Evolutionary conservation across 2,329 filamentous ascomycete species (phyloP), one percentile per base, ranked within the genome.

Genomic region (Arthroderma sp.): DNA sequence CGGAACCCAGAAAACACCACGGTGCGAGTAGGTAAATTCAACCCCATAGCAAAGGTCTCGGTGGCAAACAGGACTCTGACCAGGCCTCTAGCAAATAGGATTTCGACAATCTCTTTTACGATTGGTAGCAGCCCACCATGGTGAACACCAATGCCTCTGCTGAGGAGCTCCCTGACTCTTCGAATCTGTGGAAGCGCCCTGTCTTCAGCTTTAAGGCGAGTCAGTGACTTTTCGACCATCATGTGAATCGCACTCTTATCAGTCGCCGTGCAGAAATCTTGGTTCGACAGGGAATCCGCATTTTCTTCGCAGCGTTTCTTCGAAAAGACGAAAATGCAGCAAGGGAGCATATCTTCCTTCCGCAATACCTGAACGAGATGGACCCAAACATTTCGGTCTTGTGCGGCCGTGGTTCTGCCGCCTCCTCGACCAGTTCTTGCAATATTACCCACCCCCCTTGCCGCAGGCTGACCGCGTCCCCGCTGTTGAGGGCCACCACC

Each of bases 161-260:
- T 76, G 15, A 98, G 72, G 43, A 96, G 73, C 54, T 95, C 91
- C 48, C 87, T 75, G 42, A 96, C 70, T 22, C 89, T 78, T 52
- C 88, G 75, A 51, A 98, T 95, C 59, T 98, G 91, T 1, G 91
- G 91, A n/a, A 98, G 71, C 1, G 78, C 69, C 43, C 91, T 74
- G 59, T 98, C 91, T 59, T 96, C 91, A 1, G 83, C 82, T 58
- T 93, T 94, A 43, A 98, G 68, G 43, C 91, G 78, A 29, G 89
- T 87, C 47, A 98, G 78, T 0, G 91, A 96, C 61, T 86, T 93
- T 62, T 96, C 87, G 53, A 98, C 87, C 32, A 87, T 89, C 84
- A 96, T 95, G 61, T 98, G 89, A 47, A 94, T 93, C 38, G 86
- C 82, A 55, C 91, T 98, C 73, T 95, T 96, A 66, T 98, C 91